Conservation (phyloP, 2,329 filamentous ascomycete species). For the Fusarium odoratissimum region DNA sequence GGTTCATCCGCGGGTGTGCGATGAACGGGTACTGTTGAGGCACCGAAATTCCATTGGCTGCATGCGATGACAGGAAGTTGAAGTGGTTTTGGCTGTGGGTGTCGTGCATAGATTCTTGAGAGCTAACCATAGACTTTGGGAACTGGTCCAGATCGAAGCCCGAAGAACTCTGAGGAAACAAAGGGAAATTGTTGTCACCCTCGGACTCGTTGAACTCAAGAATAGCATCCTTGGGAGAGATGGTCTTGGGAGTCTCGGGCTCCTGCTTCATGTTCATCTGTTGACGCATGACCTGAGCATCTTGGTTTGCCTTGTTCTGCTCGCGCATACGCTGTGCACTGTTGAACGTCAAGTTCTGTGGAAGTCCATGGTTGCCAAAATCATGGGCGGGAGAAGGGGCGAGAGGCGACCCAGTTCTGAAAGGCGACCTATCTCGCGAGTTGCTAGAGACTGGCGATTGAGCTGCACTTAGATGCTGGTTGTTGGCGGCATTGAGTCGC, state of each 20-base stretch:
- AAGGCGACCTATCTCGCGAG: constrained; percentile 81
- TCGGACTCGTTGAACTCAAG: constrained; percentile 85
- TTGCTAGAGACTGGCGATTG: constrained; percentile 61
- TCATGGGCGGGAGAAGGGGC: constrained; percentile 62
- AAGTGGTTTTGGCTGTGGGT: constrained; percentile 38
- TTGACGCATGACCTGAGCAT: constrained; percentile 60
- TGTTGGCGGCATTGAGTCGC: constrained; percentile 82
- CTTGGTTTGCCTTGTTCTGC: constrained; percentile 69
- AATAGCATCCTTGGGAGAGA: constrained; percentile 92
- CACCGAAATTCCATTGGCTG: constrained; percentile 55
- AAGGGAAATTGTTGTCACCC: constrained; percentile 74
- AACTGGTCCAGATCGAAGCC: constrained; percentile 57
- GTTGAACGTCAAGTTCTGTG: constrained; percentile 53
- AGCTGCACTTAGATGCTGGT: constrained; percentile 72
- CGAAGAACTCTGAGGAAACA: constrained; percentile 75
- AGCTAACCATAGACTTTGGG: constrained; percentile 48
- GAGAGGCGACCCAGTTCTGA: constrained; percentile 76
- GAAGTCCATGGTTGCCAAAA: constrained; percentile 42
- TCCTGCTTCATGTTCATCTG: constrained; percentile 55
- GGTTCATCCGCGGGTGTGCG: constrained; percentile 50
- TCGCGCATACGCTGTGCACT: constrained; percentile 71
- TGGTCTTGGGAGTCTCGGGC: constrained; percentile 77
- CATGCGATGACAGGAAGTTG: constrained; percentile 50
- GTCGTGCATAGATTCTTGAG: constrained; percentile 35
- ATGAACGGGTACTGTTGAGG: constrained; percentile 66